Base-by-base conservation (phyloP, 495 filamentous ascomycete genomes). In the Saxispiralis lemnorum region DNA sequence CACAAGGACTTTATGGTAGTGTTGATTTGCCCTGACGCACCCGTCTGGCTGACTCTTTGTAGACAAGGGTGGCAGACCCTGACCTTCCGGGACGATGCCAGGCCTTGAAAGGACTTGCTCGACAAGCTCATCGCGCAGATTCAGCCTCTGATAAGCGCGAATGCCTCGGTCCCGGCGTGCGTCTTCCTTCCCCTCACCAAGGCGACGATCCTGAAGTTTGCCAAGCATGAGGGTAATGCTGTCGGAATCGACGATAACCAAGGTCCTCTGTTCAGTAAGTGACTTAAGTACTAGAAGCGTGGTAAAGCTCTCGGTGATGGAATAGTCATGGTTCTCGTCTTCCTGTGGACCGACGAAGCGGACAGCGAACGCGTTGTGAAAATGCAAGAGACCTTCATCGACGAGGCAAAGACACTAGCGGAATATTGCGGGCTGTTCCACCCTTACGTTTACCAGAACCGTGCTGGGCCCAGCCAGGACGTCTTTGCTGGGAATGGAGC, bases 401-500 rank as follows among this genome's bases (percentile, higher is more conserved):
- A 14, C 11, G 33, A 40, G 21, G 35, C 58, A 0, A 42, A 59
- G 15, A 47, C 24, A 2, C 48, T 51, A 37, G 52, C 59, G 6
- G 48, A 56, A 24, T 42, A 50, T 7, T 35, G 46, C 21, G 60
- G 56, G 7, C 50, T 50, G 2, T 31, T 53, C 9, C 19, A 53
- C 38, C 48, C 38, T 2, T 67, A 43, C 36, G 46, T 48, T 12
- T 64, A 60, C 44, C 31, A 63, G 39, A 68, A 66, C 48, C 60
- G 71, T 48, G 65, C 68, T 6, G 53, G 57, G 18, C 37, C 14
- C 6, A 51, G 39, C 10, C 70, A 72, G 55, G 54, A 69, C 44
- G 57, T 61, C 0, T 62, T 72, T 12, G 53, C 42, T 0, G 61
- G 68, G 6, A 74, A 71, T 56, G 71, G 71, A 0, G 52, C 32